Evolutionary conservation across 306 rosid genomes (phyloP).

Genomic region (Begonia loranthoides): DNA sequence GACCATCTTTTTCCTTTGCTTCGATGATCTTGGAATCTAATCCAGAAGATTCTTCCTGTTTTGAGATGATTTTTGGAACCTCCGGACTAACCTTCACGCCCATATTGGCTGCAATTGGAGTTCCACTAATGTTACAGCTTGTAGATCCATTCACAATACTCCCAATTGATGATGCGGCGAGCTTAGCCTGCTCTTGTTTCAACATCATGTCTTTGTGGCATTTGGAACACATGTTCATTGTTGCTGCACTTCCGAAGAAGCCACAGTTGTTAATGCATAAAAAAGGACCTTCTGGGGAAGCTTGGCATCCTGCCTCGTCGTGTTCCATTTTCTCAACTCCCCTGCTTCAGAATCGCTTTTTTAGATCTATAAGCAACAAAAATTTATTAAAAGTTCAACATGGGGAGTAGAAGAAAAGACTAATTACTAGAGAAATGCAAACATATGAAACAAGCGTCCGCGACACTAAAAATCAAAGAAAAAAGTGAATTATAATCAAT

Average conservation of each 20-base stretch:
- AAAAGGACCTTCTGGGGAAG: slow-evolving; percentile 77
- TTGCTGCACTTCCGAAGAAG: slow-evolving; percentile 78
- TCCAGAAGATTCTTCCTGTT: slow-evolving; percentile 17
- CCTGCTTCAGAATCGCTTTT: slow-evolving; percentile 23
- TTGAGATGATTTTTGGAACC: slow-evolving; percentile 33
- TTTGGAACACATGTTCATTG: slow-evolving; percentile 93
- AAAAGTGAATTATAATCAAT: too few relatives aligned
- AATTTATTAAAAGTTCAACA: too few relatives aligned
- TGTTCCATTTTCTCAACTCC: slow-evolving; percentile 64
- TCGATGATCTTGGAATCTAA: slow-evolving; percentile 29
- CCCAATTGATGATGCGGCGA: slow-evolving; percentile 73
- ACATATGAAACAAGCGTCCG: too few relatives aligned
- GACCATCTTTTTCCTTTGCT: slow-evolving; percentile 57
- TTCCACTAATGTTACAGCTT: slow-evolving; percentile 35
- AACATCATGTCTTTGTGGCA: slow-evolving; percentile 80
- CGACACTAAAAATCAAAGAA: too few relatives aligned
- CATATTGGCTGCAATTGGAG: slow-evolving; percentile 23
- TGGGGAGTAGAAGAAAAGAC: too few relatives aligned
- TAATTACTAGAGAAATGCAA: too few relatives aligned
- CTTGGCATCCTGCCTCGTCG: slow-evolving; percentile 82
- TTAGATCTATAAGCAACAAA: too few relatives aligned
- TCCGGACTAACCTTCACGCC: slow-evolving; percentile 24
- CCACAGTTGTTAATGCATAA: slow-evolving; percentile 85
- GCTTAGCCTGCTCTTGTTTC: slow-evolving; percentile 75
- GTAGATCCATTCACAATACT: slow-evolving; percentile 75